Base-by-base conservation (phyloP, 805 yeast species). In the Metschnikowia peoriensis region DNA sequence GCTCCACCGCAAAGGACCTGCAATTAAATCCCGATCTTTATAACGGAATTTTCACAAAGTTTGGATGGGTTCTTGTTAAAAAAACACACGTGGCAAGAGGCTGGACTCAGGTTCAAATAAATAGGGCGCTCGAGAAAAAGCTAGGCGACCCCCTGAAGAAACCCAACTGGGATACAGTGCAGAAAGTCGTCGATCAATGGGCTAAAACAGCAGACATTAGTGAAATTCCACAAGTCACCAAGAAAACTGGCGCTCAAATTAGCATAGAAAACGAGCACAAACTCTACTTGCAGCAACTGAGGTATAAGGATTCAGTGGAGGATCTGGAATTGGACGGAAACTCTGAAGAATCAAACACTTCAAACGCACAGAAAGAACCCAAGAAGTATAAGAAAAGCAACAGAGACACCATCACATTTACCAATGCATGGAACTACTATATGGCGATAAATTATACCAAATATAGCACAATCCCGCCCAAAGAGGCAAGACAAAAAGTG, bases 361-460 rank as follows among this genome's bases (percentile, higher is more conserved):
- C 7, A 69, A 62, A 14, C 47, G 50, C 46, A 35, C 22, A 44
- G n/a, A 34, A 51, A 17, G 45, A 54, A 12, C 22, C 37, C 42
- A 48, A 49, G 47, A 16, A 34, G 16, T 38, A 15, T 40, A 48
- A 44, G 28, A 8, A 16, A 15, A 41, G 29, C 12, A 35, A 45
- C 17, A 34, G 39, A 10, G 58, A 53, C 44, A 37, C 65, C 39
- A 52, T 71, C 34, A 65, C 66, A 12, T 58, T 62, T 52, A 65
- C 65, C 27, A 67, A 71, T 50, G 75, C 75, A 1, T 71, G 75
- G 73, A 71, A 72, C 60, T 71, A 69, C 51, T 71, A 54, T 54
- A 52, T 62, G 54, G 52, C 63, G 32, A 28, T 59, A 29, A 58
- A 46, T 37, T 63, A 60, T 44, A 54, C 60, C 12, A 41, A 56